Base-by-base conservation (phyloP, 2,329 filamentous ascomycete species). In the Aspergillus oerlinghausenensis region DNA sequence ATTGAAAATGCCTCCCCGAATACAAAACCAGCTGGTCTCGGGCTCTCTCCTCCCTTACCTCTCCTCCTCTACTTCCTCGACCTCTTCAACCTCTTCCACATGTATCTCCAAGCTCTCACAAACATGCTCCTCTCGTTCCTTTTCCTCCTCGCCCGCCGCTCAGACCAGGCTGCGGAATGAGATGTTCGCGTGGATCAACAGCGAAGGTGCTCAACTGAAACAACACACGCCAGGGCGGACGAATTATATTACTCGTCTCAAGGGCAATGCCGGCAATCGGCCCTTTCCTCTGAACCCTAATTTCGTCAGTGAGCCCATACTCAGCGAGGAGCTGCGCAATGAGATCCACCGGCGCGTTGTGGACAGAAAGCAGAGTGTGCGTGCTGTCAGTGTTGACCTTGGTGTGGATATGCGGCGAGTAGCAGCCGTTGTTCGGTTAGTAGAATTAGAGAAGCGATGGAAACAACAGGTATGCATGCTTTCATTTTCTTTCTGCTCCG, bases 361-460 rank as follows among this genome's bases (percentile, higher is more conserved):
- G 60, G 70, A 75, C n/a, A 72, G 84, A 14, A 87, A 87, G 58
- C 80, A 87, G 71, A 84, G 88, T 55, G 79, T 96, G 60, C 87
- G 90, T 67, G 83, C 83, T 47, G 89, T 95, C 21, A 92, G 90
- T 68, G 88, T 88, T 1, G 83, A 90, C 67, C 82, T 89, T 65
- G 84, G 86, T 28, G 84, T 96, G 25, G 91, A 94, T 67, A 88
- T 96, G 74, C 84, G 89, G 68, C 83, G 92, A 65, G 88, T 96
- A 19, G 92, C 87, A 28, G 92, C 92, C 23, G 89, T 96, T 21
- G 88, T 96, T 57, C 81, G 92, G 66, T 78, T 97, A 67, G 93
- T 93, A 78, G 86, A 91, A 73, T 80, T 96, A 63, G 91, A 97
- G 78, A 91, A 88, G 77, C 80, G 87, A 63, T 92, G 88, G 90